Evolutionary conservation across 768 basidiomycete species (phyloP), one percentile per base, ranked within the genome.

Genomic region (Gelatoporia subvermispora): DNA sequence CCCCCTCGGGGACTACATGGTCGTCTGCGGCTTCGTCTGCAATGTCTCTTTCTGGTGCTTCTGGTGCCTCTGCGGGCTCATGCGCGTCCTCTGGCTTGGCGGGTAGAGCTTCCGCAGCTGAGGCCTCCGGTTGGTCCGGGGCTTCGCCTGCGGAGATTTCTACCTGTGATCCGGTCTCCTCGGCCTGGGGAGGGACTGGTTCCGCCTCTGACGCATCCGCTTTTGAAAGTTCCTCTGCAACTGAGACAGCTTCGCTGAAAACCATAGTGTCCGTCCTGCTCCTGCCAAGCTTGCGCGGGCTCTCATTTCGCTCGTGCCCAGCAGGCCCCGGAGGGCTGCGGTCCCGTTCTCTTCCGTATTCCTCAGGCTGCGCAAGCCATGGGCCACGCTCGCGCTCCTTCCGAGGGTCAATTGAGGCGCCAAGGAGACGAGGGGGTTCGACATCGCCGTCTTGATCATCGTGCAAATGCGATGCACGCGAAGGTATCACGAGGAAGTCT

Each of bases 401-500:
- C 1, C 49, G 52, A 2, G 68, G 72, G 49, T 69, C 68, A 11
- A 74, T 58, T 0, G 73, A 64, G 17, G 72, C 74, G 0, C 65
- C 71, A 34, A 72, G 66, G 31, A 76, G 48, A 16, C 41, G 42
- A 10, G 48, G 48, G 15, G 42, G 48, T 13, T 50, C 51, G 36
- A 48, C 51, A n/a, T 45, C 47, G 11, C 20, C 37, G 35, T 58
- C 59, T 21, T 48, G 65, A 35, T 65, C 62, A 23, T 61, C 43
- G 11, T 41, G 31, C 39, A 50, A 61, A 47, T 57, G 21, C 1
- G 62, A 59, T 17, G 68, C 62, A 23, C 65, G 64, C 15, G 77
- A 68, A 0, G 88, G 88, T 41, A 90, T 90, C 60, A 91, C 85
- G 38, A 94, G 76, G 64, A 94, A 90, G 48, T 91, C 89, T 20